A percentile compares a stretch with the other conserved stretches of the same genome.
Conservation (phyloP, 2,329 filamentous ascomycete genomes). For the Fonsecaea pedrosoi region DNA sequence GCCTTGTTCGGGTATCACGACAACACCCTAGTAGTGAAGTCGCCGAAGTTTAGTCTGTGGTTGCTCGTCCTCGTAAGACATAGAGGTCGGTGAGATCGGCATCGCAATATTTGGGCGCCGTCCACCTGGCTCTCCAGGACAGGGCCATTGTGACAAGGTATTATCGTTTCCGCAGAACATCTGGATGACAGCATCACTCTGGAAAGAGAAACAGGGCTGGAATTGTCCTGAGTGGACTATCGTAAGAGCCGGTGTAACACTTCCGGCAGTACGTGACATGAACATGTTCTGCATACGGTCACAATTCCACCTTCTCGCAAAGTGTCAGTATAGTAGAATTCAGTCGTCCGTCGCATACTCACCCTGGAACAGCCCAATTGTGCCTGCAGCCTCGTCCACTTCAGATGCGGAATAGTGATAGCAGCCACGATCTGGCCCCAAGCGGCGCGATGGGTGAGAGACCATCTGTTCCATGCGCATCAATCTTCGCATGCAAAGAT, state of each 20-base stretch:
- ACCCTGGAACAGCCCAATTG: background rate
- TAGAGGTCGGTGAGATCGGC: background rate
- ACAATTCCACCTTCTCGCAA: conserved; percentile 1
- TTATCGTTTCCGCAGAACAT: background rate
- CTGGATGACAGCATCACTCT: background rate
- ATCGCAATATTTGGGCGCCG: background rate
- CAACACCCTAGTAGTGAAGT: background rate
- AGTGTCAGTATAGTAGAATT: background rate
- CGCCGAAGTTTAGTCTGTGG: background rate
- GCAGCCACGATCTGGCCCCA: background rate
- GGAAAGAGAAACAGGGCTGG: background rate
- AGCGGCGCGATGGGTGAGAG: background rate
- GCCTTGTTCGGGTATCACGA: background rate
- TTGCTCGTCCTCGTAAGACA: background rate
- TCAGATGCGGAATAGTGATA: conserved; percentile 1
- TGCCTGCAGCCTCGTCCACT: background rate
- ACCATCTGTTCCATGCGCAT: background rate
- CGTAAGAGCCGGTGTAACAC: background rate
- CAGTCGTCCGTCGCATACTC: background rate
- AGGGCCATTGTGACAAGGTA: background rate
- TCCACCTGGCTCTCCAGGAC: too few relatives aligned
- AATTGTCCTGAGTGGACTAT: background rate
- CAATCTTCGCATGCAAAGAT: background rate
- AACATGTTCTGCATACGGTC: conserved; percentile 16
- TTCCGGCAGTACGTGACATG: background rate